A percentile compares a stretch with the other conserved stretches of the same genome.
phyloP scores from a whole-genome alignment of 345 rosid species.

The Citrus glauca region DNA sequence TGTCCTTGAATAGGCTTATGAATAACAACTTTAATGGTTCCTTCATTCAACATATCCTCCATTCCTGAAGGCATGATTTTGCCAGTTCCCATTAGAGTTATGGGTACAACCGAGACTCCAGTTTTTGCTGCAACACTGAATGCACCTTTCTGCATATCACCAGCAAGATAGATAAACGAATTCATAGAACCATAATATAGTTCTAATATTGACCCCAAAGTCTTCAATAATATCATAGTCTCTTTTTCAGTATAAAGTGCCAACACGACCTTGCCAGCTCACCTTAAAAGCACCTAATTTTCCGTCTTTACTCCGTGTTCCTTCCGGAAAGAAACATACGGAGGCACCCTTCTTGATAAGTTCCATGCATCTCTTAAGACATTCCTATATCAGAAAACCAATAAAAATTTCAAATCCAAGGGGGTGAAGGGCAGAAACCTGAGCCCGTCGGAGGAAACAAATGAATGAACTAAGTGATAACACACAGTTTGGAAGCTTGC shows the following conservation, averaged over 20 bases:
- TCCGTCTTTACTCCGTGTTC: conserved; percentile 90
- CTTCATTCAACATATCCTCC: conserved; percentile 67
- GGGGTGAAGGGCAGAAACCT: neutral
- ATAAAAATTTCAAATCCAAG: conserved; percentile 16
- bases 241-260: neutral
- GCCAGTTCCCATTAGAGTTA: conserved; percentile 89
- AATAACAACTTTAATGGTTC: conserved; percentile 63
- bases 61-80: conserved; percentile 85
- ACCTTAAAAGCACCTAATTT: conserved; percentile 87
- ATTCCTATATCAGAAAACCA: conserved; percentile 48
- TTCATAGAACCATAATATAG: neutral
- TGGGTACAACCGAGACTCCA: conserved; percentile 74
- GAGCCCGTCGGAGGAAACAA: neutral
- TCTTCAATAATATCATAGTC: neutral
- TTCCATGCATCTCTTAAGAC: conserved; percentile 80
- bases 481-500: neutral
- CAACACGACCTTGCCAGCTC: conserved; percentile 43
- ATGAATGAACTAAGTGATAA: neutral
- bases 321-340: conserved; percentile 89
- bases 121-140: conserved; percentile 84
- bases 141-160: conserved; percentile 76
- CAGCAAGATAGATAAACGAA: conserved; percentile 19
- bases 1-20: conserved; percentile 72
- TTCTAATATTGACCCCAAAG: neutral
- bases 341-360: conserved; percentile 78